A percentile compares a stretch with the other conserved stretches of the same genome.
These are phyloP conservation scores for Vitis hybrid DNA, from an alignment of 177 flowering plant species.

Conservation along the genomic window DNA sequence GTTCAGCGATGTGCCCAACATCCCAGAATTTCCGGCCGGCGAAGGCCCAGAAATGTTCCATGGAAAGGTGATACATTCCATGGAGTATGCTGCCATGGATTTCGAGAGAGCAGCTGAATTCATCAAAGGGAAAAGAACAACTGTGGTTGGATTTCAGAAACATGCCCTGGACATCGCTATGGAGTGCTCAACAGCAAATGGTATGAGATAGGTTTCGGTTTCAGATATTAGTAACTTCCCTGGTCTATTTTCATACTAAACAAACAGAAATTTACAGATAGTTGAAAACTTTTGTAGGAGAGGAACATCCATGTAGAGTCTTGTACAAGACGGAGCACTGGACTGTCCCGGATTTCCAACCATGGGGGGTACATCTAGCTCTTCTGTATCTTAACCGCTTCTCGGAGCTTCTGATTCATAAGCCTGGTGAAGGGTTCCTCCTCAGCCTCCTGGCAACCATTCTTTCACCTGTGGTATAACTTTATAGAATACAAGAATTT, in stretches of 20 bases:
- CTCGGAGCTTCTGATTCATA: conserved; percentile 27
- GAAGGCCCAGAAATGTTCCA: conserved; percentile 67
- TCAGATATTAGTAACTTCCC: no score
- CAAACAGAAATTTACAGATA: no score
- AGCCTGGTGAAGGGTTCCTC: conserved; percentile 34
- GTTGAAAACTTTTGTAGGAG: not conserved
- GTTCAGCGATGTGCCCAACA: conserved; percentile 60
- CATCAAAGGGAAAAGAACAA: conserved; percentile 59
- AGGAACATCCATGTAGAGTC: not conserved
- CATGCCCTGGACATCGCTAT: conserved; percentile 69
- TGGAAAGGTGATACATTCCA: conserved; percentile 70
- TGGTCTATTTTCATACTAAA: no score
- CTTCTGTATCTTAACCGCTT: no score
- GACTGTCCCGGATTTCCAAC: no score
- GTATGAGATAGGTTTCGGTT: conserved; percentile 18
- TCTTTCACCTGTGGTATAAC: conserved; percentile 30
- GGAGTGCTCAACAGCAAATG: conserved; percentile 60
- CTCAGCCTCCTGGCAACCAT: conserved; percentile 17
- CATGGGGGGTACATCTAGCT: no score
- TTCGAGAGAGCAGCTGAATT: conserved; percentile 37
- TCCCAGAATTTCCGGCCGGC: conserved; percentile 56
- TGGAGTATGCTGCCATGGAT: conserved; percentile 69
- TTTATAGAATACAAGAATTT: no score
- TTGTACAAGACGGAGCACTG: no score
- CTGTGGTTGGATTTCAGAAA: conserved; percentile 68